These are phyloP conservation scores for Mucuna pruriens DNA, from an alignment of 306 rosid genomes.

Conservation along the genomic window DNA sequence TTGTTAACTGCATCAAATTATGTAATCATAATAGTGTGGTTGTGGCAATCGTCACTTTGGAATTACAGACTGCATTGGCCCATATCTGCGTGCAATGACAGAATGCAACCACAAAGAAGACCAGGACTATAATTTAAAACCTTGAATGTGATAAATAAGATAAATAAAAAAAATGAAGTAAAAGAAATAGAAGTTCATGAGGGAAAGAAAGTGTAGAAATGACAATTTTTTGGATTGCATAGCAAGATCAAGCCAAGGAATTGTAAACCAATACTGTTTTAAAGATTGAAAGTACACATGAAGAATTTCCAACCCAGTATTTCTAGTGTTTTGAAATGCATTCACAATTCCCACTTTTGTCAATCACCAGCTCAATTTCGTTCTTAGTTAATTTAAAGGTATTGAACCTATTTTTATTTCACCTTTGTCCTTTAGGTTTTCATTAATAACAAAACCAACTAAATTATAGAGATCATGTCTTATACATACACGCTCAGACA, in stretches of 20 bases:
- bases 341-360: slow-evolving; percentile 30
- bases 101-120: not conserved
- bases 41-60: not conserved
- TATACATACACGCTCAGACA: not conserved
- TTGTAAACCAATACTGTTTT: slow-evolving; percentile 1
- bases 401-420: slow-evolving; percentile 4
- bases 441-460: not conserved
- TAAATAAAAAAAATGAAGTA: slow-evolving; percentile 7
- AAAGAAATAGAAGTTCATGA: not conserved
- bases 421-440: slow-evolving; percentile 13
- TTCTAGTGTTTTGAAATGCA: slow-evolving; percentile 6
- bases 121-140: not conserved
- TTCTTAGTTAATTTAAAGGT: slow-evolving; percentile 27
- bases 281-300: slow-evolving; percentile 16
- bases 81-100: not conserved
- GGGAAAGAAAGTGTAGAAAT: slow-evolving; percentile 16
- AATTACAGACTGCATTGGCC: not conserved
- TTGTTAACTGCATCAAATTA: not conserved
- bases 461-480: not conserved
- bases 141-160: slow-evolving; percentile 1
- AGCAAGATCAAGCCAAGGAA: slow-evolving; percentile 22
- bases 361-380: slow-evolving; percentile 22
- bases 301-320: not conserved
- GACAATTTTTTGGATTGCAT: not conserved
- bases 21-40: not conserved